Conservation (phyloP, 2,329 filamentous ascomycete species). For the Sordariomycetes sp. region DNA sequence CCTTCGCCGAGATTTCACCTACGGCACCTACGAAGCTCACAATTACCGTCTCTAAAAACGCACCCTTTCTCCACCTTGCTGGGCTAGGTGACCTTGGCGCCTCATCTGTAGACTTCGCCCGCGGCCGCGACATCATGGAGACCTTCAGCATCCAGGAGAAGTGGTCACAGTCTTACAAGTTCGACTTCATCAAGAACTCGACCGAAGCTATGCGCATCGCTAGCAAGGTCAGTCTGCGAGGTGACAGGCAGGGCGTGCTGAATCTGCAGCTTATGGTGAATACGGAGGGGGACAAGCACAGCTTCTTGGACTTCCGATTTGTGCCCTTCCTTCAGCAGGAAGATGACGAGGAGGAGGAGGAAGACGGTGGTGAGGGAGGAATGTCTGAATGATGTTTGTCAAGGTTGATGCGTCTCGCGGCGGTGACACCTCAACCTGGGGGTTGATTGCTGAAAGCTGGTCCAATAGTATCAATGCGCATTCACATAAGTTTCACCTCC, state of each 20-base stretch:
- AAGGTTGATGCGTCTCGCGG: neutral
- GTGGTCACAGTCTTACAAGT: slow-evolving; percentile 72
- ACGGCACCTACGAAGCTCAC: slow-evolving; percentile 67
- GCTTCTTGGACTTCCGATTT: slow-evolving; percentile 77
- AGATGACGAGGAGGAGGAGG: slow-evolving; percentile 31
- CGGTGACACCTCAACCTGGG: too few relatives aligned
- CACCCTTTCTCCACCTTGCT: slow-evolving; percentile 68
- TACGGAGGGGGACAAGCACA: slow-evolving; percentile 58
- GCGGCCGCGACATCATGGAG: slow-evolving; percentile 60
- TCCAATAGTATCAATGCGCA: too few relatives aligned
- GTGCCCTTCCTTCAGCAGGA: slow-evolving; percentile 62
- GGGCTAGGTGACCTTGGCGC: slow-evolving; percentile 48
- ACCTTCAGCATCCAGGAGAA: slow-evolving; percentile 57
- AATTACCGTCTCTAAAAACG: slow-evolving; percentile 52
- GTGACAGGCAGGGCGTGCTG: slow-evolving; percentile 81
- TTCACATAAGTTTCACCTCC: too few relatives aligned
- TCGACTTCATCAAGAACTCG: slow-evolving; percentile 76
- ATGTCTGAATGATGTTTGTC: slow-evolving; percentile 1
- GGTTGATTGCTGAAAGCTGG: too few relatives aligned
- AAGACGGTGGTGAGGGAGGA: slow-evolving; percentile 7
- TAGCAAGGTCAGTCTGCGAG: slow-evolving; percentile 83
- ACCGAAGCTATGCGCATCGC: slow-evolving; percentile 88
- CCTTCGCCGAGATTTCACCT: slow-evolving; percentile 57
- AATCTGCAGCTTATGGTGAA: slow-evolving; percentile 97
- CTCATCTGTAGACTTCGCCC: slow-evolving; percentile 58